These are phyloP conservation scores for Globisporangium nunn DNA, from an alignment of 352 stramenopile species.

Conservation along the genomic window DNA sequence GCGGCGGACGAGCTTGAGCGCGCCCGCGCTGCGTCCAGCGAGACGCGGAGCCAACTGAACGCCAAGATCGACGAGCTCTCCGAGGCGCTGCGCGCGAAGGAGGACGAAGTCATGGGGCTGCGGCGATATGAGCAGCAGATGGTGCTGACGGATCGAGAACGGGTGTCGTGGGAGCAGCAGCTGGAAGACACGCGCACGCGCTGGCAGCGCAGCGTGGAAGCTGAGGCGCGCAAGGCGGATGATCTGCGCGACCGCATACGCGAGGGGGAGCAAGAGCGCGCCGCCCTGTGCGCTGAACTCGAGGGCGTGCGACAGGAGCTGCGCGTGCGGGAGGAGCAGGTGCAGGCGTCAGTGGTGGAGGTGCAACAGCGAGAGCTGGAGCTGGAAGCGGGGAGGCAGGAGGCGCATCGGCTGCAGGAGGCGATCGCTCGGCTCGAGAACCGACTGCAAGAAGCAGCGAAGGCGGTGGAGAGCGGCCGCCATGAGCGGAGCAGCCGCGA, in stretches of 20 bases:
- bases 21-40: not conserved
- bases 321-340: slow-evolving; percentile 17
- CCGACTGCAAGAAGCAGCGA: slow-evolving; percentile 21
- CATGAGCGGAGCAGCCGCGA: slow-evolving; percentile 37
- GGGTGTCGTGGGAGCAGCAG: slow-evolving; percentile 24
- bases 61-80: slow-evolving; percentile 56
- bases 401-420: slow-evolving; percentile 10
- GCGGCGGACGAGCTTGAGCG: slow-evolving; percentile 30
- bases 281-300: slow-evolving; percentile 19
- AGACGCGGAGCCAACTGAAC: slow-evolving; percentile 21
- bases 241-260: slow-evolving; percentile 27
- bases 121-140: slow-evolving; percentile 32
- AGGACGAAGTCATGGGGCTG: slow-evolving; percentile 29
- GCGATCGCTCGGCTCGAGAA: slow-evolving; percentile 24
- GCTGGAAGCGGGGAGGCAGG: slow-evolving; percentile 9
- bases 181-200: slow-evolving; percentile 28
- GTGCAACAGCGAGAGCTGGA: slow-evolving; percentile 23
- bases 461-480: slow-evolving; percentile 19
- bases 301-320: slow-evolving; percentile 21
- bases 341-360: slow-evolving; percentile 14
- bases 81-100: slow-evolving; percentile 37
- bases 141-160: slow-evolving; percentile 26
- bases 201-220: slow-evolving; percentile 24
- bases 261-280: slow-evolving; percentile 27
- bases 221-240: slow-evolving; percentile 34